phyloP scores from a whole-genome alignment of 1,284 basidiomycete species.

The Microbotryomycetes sp. region DNA sequence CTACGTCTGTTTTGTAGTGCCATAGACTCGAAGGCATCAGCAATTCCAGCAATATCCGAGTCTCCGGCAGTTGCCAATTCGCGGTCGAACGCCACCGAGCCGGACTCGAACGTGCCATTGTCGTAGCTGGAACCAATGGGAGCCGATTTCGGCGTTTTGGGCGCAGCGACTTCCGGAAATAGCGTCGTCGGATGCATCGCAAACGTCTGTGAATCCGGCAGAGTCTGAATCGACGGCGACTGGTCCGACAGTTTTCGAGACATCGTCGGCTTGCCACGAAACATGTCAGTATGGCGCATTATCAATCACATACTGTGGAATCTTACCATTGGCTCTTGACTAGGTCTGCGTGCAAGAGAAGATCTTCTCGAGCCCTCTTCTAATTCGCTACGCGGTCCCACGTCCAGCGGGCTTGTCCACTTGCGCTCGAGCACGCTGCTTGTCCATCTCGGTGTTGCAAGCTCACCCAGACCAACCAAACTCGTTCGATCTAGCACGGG shows the following conservation, averaged over 20 bases:
- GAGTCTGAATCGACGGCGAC: neutral
- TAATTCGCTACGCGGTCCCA: slow-evolving; percentile 9
- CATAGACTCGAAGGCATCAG: neutral
- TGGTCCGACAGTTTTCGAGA: neutral
- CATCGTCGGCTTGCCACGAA: neutral
- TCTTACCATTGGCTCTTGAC: slow-evolving; percentile 9
- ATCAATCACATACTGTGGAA: neutral
- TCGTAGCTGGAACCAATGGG: neutral
- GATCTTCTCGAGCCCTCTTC: slow-evolving; percentile 35
- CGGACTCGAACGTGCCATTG: neutral
- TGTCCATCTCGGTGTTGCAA: slow-evolving; percentile 93
- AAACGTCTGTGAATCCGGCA: neutral
- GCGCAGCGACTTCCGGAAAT: neutral
- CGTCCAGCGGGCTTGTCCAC: slow-evolving; percentile 19
- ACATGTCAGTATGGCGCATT: neutral
- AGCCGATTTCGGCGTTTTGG: neutral
- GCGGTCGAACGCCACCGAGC: neutral
- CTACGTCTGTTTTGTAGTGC: slow-evolving; percentile 1
- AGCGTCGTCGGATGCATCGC: slow-evolving; percentile 1
- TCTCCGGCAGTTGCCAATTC: neutral
- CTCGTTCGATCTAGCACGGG: slow-evolving; percentile 76
- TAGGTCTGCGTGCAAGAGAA: slow-evolving; percentile 36
- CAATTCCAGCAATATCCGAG: neutral
- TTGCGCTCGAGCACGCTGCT: slow-evolving; percentile 24
- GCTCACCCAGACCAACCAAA: slow-evolving; percentile 88